Conservation (phyloP, 129 eudicot species). For the Helianthus tuberosus region DNA sequence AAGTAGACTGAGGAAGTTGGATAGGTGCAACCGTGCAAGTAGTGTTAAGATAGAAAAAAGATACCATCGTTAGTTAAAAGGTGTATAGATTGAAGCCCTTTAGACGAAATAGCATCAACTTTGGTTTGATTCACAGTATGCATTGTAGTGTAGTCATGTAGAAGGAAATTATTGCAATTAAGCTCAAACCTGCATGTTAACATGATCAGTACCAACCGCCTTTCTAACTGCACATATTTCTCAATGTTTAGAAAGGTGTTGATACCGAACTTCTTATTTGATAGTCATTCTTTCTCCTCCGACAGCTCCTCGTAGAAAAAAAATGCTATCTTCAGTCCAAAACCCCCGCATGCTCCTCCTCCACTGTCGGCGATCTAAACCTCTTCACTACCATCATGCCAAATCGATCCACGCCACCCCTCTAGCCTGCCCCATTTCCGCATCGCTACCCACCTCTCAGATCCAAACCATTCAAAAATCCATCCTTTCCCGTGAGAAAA, state of each 20-base stretch:
- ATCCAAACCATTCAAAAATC: constrained; percentile 74
- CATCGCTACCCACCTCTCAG: constrained; percentile 64
- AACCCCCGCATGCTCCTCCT: constrained; percentile 65
- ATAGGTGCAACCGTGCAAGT: too few relatives aligned
- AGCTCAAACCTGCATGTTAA: too few relatives aligned
- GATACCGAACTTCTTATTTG: neutral
- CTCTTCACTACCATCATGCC: constrained; percentile 30
- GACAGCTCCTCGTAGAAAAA: neutral
- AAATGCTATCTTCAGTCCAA: constrained; percentile 73
- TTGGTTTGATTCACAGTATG: too few relatives aligned
- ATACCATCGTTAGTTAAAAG: too few relatives aligned
- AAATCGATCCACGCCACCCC: constrained; percentile 42
- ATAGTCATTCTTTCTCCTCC: constrained; percentile 14
- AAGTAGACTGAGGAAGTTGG: too few relatives aligned
- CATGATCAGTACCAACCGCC: too few relatives aligned
- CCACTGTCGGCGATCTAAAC: constrained; percentile 39
- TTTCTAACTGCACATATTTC: too few relatives aligned
- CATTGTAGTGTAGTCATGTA: too few relatives aligned
- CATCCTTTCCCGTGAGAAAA: constrained; percentile 65
- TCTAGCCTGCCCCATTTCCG: constrained; percentile 28
- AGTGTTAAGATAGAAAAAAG: too few relatives aligned
- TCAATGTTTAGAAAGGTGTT: neutral
- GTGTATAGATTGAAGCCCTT: too few relatives aligned
- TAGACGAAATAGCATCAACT: too few relatives aligned
- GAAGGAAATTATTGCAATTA: too few relatives aligned